A percentile compares a stretch with the other conserved stretches of the same genome.
Conservation (phyloP, 306 rosid species). For the Vachellia collinsii region DNA sequence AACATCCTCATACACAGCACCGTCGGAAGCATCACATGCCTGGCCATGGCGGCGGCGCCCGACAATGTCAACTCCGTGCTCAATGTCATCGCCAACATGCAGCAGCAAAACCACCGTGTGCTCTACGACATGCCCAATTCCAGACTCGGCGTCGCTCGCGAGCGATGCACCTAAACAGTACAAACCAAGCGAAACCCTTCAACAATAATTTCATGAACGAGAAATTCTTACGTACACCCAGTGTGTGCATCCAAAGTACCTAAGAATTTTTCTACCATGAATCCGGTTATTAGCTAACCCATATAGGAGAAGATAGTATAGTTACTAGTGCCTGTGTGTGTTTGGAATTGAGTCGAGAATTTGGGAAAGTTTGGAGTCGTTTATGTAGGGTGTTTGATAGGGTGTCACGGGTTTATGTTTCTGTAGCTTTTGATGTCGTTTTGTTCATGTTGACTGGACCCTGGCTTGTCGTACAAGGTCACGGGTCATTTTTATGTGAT, state of each 20-base stretch:
- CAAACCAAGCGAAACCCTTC: not conserved
- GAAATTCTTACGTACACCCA: not conserved
- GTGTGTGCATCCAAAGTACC: not conserved
- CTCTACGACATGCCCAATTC: conserved; percentile 84
- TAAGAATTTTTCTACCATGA: not conserved
- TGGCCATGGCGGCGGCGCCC: conserved; percentile 88
- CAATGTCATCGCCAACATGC: conserved; percentile 92
- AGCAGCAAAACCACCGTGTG: conserved; percentile 90
- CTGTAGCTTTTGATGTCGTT: conserved; percentile 32
- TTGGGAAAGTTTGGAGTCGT: too few relatives aligned
- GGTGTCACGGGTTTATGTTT: conserved; percentile 36
- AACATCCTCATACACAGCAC: conserved; percentile 81
- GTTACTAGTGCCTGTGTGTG: too few relatives aligned
- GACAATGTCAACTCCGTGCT: conserved; percentile 86
- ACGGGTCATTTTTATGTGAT: conserved; percentile 30
- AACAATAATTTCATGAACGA: not conserved
- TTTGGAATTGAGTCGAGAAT: too few relatives aligned
- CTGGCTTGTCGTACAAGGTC: conserved; percentile 30
- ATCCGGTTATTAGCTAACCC: conserved; percentile 36
- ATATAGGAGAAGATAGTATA: conserved; percentile 25
- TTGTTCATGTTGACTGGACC: conserved; percentile 3
- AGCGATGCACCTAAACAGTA: conserved; percentile 58
- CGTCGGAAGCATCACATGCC: conserved; percentile 63
- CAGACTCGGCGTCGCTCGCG: conserved; percentile 85
- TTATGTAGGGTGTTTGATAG: conserved; percentile 16